phyloP scores from a whole-genome alignment of 2,329 filamentous ascomycete species.

The Colletotrichum tofieldiae region DNA sequence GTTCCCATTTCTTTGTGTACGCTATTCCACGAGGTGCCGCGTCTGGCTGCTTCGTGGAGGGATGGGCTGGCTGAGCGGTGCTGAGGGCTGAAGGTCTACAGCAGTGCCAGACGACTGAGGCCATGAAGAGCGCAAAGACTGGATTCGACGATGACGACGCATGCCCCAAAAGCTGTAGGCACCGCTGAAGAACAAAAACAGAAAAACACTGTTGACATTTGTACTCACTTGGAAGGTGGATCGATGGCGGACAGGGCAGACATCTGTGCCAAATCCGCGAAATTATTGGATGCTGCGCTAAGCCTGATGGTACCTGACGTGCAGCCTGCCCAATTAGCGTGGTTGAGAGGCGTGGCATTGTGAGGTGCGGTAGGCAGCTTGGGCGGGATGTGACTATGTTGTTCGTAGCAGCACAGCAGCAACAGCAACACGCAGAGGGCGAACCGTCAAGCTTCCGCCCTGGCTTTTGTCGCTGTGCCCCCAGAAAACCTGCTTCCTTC shows the following conservation, averaged over 20 bases:
- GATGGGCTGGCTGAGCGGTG: not conserved
- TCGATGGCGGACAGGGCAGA: not conserved
- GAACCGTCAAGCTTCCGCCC: not conserved
- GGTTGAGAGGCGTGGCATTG: not conserved
- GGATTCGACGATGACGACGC: not conserved
- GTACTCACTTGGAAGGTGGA: not conserved
- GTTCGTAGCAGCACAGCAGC: not conserved
- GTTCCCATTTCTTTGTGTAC: conserved; percentile 12
- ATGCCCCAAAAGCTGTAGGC: not conserved
- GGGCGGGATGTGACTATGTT: conserved; percentile 8
- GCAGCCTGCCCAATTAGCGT: conserved; percentile 16
- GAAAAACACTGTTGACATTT: not conserved
- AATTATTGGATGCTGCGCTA: conserved; percentile 3
- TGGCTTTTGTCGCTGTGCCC: not conserved
- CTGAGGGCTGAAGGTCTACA: not conserved
- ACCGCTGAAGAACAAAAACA: not conserved
- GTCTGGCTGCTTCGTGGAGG: not conserved
- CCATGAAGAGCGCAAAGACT: not conserved
- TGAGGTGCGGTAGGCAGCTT: not conserved
- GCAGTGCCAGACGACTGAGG: not conserved
- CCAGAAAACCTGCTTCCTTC: conserved; percentile 27
- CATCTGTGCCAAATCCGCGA: conserved; percentile 1
- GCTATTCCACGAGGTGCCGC: not conserved
- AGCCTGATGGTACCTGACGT: conserved; percentile 13
- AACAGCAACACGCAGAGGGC: not conserved